Conservation (phyloP, 768 basidiomycete species). For the Panaeolus cyanescens region DNA sequence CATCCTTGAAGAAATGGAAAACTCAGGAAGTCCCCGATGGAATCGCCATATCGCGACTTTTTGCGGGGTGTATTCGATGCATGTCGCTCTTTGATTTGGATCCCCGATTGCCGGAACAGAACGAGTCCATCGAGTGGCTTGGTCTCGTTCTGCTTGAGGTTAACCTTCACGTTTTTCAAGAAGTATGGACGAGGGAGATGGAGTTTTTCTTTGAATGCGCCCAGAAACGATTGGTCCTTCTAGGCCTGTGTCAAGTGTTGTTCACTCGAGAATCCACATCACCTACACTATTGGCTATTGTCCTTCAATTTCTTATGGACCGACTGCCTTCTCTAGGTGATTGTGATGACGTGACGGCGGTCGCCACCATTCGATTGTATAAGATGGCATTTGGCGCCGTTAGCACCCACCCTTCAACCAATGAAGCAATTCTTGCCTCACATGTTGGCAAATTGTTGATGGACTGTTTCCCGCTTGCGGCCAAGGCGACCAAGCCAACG, state of each 20-base stretch:
- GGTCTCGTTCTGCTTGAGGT: conserved; percentile 77
- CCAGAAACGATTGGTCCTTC: conserved; percentile 73
- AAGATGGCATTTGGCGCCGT: conserved; percentile 95
- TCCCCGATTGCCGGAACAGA: conserved; percentile 56
- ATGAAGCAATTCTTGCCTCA: conserved; percentile 92
- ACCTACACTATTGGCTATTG: conserved; percentile 83
- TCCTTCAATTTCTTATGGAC: conserved; percentile 84
- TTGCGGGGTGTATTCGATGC: conserved; percentile 82
- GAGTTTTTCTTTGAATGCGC: conserved; percentile 86
- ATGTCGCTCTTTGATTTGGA: conserved; percentile 82
- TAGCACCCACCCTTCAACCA: conserved; percentile 64
- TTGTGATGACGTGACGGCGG: conserved; percentile 78
- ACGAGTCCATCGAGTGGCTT: conserved; percentile 87
- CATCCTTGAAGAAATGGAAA: conserved; percentile 77
- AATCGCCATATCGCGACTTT: conserved; percentile 83
- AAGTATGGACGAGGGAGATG: conserved; percentile 94
- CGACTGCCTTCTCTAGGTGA: conserved; percentile 84
- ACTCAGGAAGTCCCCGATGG: conserved; percentile 76
- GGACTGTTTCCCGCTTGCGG: conserved; percentile 94
- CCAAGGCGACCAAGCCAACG: conserved; percentile 86
- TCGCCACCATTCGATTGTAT: conserved; percentile 87
- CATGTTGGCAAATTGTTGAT: conserved; percentile 93
- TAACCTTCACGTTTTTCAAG: conserved; percentile 91
- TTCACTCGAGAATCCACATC: conserved; percentile 78
- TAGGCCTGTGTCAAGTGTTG: conserved; percentile 83